Evolutionary conservation across 768 basidiomycete genomes (phyloP), one percentile per base, ranked within the genome.

Genomic region (Phanerochaete sordida): DNA sequence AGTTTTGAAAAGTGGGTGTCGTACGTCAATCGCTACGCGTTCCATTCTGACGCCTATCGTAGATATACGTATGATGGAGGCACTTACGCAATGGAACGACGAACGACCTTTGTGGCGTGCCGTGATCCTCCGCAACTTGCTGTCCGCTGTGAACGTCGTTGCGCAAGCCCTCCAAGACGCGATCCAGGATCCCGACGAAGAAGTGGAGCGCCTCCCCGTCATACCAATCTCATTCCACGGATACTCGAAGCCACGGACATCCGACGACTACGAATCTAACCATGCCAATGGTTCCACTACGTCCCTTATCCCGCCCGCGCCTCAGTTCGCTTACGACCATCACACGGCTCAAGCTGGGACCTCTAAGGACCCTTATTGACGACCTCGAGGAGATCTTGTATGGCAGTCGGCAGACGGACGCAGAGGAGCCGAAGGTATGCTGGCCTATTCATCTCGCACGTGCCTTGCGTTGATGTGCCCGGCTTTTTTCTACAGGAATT

Each of bases 121-220:
- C 0, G 86, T 92, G 58, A 82, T 93, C 19, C 90, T 90, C 61
- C 85, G 92, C 57, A 93, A 93, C 71, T 80, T 93, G 63, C 84
- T 92, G 33, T 85, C 82, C 53, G 86, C 87, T 37, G 81, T 91
- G 63, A 85, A 84, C 44, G 75, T 76, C 58, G 84, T 43, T 4
- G 39, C 19, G 39, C 39, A 43, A 19, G 39, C 39, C 19, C 39
- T 43, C 19, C 11, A 43, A 16, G 39, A 43, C 39, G 39, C 39
- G 39, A 43, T 43, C 39, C 11, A 9, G 11, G 11, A 43, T 19
- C 39, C 39, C 8, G 39, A 43, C 11, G 39, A 43, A 16, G 39
- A 43, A 19, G 19, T 43, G 4, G 39, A 43, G 39, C 39, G 19
- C 19, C 4, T 43, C 11, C 39, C 8, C 4, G 11, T 43, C 8